These are phyloP conservation scores for Aureobasidium sp. DNA, from an alignment of 2,329 filamentous ascomycete species.

Conservation along the genomic window DNA sequence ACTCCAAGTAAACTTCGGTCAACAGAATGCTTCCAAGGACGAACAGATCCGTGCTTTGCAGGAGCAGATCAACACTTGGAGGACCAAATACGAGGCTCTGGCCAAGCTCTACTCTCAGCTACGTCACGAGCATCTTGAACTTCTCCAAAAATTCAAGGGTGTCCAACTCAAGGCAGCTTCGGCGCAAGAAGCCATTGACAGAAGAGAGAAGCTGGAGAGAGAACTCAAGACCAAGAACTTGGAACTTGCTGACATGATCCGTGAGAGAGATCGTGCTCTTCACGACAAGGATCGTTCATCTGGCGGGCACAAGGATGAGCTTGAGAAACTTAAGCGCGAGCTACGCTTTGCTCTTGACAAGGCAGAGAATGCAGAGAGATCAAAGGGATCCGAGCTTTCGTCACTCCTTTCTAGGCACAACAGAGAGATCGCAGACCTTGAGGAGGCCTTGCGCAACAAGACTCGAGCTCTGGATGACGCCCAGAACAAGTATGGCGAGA, in stretches of 20 bases:
- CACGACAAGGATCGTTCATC: conserved; percentile 86
- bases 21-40: conserved; percentile 83
- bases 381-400: conserved; percentile 91
- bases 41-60: conserved; percentile 89
- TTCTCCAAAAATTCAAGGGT: conserved; percentile 91
- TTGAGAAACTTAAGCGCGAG: conserved; percentile 92
- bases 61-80: conserved; percentile 96
- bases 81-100: conserved; percentile 90
- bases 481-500: conserved; percentile 68
- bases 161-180: conserved; percentile 95
- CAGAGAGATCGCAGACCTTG: conserved; percentile 91
- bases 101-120: conserved; percentile 97
- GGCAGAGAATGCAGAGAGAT: conserved; percentile 83
- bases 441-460: conserved; percentile 84
- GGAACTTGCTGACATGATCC: conserved; percentile 97
- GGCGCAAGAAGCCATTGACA: conserved; percentile 92
- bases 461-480: conserved; percentile 78
- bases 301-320: conserved; percentile 82
- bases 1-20: conserved; percentile 71
- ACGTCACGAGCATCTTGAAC: conserved; percentile 86
- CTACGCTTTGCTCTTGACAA: conserved; percentile 85
- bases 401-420: conserved; percentile 94
- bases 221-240: conserved; percentile 99
- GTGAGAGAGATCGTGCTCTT: conserved; percentile 85
- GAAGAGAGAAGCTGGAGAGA: conserved; percentile 86